Evolutionary conservation across 352 stramenopile genomes (phyloP), one percentile per base, ranked within the genome.

Genomic region (Pythium aphanidermatum): DNA sequence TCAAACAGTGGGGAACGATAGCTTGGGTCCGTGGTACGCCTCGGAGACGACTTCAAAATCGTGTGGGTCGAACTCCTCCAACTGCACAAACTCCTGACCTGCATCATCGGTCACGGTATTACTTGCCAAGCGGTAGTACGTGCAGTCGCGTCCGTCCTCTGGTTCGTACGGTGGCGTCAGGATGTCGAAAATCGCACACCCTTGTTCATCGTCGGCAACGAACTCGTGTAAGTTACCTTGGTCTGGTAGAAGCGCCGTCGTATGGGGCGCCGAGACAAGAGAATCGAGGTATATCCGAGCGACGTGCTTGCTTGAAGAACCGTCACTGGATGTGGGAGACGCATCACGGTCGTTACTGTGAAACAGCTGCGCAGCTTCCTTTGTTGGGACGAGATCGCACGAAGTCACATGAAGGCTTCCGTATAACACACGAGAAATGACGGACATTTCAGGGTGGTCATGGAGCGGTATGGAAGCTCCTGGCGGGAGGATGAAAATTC

Each of bases 131-230:
- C 74, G 76, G 58, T 74, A 90, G 60, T 90, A 90, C 9, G 74
- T 83, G 49, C 77, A 90, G 54, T 90, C 74, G 2, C 77, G 70
- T 16, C 68, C 77, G 19, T 69, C 66, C 11, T 72, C 65, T 5
- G 68, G 51, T 37, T 90, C 73, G 53, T 93, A 93, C 4, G 81
- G 81, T n/a, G 81, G 81, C 17, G 78, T 89, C 39, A 90, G 74
- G 44, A 93, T 87, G 67, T 93, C 81, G 31, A 93, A 78, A 46
- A 93, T 84, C 4, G 81, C 81, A 39, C 81, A 93, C 20, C 81
- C 81, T 34, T 80, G 63, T n/a, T 73, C 65, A 20, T 63, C 61
- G 8, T 71, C 78, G n/a, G 74, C 77, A 14, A 86, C 58, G 23
- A 93, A 75, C 47, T 93, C 65, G 46, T 93, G 81, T 38, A 93